Evolutionary conservation across 176 grass and related monocot genomes (phyloP).

Genomic region (Eleusine coracana): DNA sequence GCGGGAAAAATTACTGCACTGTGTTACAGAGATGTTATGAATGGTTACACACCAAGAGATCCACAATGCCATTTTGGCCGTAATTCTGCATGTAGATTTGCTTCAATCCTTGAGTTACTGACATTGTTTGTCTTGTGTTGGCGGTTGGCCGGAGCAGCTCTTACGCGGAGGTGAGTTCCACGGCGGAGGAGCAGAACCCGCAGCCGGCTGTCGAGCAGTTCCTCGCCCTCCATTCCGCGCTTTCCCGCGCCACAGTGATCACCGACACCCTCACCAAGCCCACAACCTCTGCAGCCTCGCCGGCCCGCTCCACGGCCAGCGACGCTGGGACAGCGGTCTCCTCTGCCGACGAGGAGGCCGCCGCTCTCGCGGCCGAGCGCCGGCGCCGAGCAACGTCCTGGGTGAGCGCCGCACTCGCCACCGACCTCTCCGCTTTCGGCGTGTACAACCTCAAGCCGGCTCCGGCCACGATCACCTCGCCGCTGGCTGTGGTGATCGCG

Average conservation of each 20-base stretch:
- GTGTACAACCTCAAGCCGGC: slow-evolving; percentile 61
- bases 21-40: background rate
- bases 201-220: slow-evolving; percentile 81
- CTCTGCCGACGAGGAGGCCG: slow-evolving; percentile 46
- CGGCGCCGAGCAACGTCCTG: slow-evolving; percentile 59
- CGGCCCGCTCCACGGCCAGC: slow-evolving; percentile 35
- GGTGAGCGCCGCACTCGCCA: slow-evolving; percentile 75
- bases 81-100: background rate
- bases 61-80: background rate
- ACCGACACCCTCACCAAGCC: slow-evolving; percentile 57
- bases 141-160: slow-evolving; percentile 55
- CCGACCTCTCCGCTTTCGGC: slow-evolving; percentile 72
- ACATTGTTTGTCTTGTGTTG: slow-evolving; percentile 35
- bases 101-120: background rate
- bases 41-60: slow-evolving; percentile 10
- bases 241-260: slow-evolving; percentile 61
- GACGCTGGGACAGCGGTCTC: slow-evolving; percentile 26
- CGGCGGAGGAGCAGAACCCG: slow-evolving; percentile 75
- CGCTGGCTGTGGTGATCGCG: slow-evolving; percentile 53
- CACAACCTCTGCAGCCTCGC: background rate
- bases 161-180: slow-evolving; percentile 76
- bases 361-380: slow-evolving; percentile 51
- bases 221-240: slow-evolving; percentile 63
- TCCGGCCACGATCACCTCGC: slow-evolving; percentile 36
- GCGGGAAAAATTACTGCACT: background rate